These are phyloP conservation scores for Thalia dealbata DNA, from an alignment of 176 grass and related monocot genomes.

Conservation along the genomic window DNA sequence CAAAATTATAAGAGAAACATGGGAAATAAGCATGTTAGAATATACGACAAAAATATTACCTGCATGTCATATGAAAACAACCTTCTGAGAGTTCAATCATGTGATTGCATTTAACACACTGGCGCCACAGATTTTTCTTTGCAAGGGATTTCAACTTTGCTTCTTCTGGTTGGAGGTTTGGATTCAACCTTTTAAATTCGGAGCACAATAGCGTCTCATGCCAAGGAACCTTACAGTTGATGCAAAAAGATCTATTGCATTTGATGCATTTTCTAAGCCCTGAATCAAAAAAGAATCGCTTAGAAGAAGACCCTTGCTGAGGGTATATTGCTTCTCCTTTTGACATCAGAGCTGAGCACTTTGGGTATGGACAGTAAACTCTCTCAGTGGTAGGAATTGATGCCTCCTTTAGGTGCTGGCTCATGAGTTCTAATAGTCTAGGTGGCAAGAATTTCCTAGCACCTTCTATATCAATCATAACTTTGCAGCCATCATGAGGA, in stretches of 20 bases:
- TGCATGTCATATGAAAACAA: conserved; percentile 70
- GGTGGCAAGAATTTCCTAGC: conserved; percentile 41
- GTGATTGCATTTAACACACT: conserved; percentile 61
- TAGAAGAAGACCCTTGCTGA: conserved; percentile 41
- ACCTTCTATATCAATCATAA: conserved; percentile 41
- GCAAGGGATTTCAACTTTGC: conserved; percentile 49
- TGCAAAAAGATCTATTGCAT: conserved; percentile 51
- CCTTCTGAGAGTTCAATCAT: conserved; percentile 68
- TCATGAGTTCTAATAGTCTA: conserved; percentile 48
- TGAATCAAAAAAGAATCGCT: conserved; percentile 21
- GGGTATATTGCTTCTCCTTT: conserved; percentile 28
- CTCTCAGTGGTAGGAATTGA: conserved; percentile 50
- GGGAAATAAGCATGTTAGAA: background rate
- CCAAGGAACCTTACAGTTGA: conserved; percentile 75
- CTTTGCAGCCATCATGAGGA: conserved; percentile 59
- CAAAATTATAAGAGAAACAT: background rate
- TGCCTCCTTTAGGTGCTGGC: conserved; percentile 42
- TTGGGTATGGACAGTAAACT: conserved; percentile 74
- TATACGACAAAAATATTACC: conserved; percentile 26
- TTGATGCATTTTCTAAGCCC: conserved; percentile 50
- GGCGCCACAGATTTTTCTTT: conserved; percentile 38
- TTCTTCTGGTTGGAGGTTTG: conserved; percentile 34
- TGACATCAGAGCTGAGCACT: conserved; percentile 61
- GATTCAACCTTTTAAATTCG: conserved; percentile 36
- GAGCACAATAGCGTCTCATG: conserved; percentile 43